Evolutionary conservation across 2,329 filamentous ascomycete species (phyloP).

Genomic region (Reticulascus tulasneorum): DNA sequence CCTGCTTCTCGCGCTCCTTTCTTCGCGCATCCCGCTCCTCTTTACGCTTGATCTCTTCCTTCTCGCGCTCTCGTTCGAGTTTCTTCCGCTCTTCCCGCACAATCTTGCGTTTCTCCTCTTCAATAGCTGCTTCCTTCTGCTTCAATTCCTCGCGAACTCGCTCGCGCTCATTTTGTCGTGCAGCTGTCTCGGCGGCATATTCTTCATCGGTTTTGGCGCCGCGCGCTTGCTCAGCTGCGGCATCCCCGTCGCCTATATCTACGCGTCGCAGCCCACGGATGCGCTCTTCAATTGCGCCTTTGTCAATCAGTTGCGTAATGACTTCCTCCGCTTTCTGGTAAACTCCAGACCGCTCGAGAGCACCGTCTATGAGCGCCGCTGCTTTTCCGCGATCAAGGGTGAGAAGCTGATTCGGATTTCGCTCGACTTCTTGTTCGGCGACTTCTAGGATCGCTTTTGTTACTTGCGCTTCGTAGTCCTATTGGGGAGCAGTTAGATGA

Average conservation of each 20-base stretch:
- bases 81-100: conserved; percentile 53
- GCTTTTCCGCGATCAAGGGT: conserved; percentile 71
- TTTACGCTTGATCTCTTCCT: conserved; percentile 45
- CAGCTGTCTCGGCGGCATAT: conserved; percentile 64
- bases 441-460: conserved; percentile 64
- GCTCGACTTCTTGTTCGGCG: conserved; percentile 70
- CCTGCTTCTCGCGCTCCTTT: conserved; percentile 34
- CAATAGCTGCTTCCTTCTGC: conserved; percentile 54
- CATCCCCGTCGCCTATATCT: conserved; percentile 67
- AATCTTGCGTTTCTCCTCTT: conserved; percentile 58
- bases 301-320: conserved; percentile 61
- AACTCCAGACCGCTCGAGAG: conserved; percentile 70
- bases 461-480: conserved; percentile 69
- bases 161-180: conserved; percentile 57
- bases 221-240: conserved; percentile 58
- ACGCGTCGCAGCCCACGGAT: conserved; percentile 64
- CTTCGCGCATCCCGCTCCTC: conserved; percentile 47
- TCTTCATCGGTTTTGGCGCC: conserved; percentile 72
- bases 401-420: conserved; percentile 66
- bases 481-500: conserved; percentile 1
- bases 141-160: conserved; percentile 57
- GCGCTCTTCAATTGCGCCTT: conserved; percentile 62
- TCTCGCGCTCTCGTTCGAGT: conserved; percentile 43
- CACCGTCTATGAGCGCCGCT: conserved; percentile 71
- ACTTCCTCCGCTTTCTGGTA: conserved; percentile 68